Percentiles rank a stretch among this genome's conserved stretches.
These are phyloP conservation scores for Fusarium marasasianum DNA, from an alignment of 2,329 filamentous ascomycete species.

Conservation along the genomic window DNA sequence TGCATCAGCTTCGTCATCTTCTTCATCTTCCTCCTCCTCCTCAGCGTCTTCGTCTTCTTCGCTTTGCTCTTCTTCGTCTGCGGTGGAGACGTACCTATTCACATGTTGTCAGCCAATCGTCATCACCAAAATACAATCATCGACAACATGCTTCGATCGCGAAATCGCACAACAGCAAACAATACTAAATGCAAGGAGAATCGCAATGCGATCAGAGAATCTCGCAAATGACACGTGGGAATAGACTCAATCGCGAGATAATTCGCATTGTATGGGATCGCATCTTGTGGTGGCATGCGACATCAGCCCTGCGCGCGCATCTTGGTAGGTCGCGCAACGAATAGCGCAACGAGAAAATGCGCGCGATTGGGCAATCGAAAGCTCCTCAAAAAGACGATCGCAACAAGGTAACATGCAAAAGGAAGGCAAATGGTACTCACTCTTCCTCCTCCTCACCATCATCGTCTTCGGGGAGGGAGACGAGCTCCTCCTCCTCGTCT, in stretches of 20 bases:
- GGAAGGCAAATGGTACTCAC: conserved; percentile 51
- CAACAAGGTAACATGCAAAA: background rate
- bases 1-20: conserved; percentile 45
- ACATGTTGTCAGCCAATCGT: conserved; percentile 22
- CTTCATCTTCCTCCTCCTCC: conserved; percentile 51
- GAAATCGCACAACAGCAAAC: background rate
- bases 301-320: conserved; percentile 32
- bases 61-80: conserved; percentile 55
- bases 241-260: conserved; percentile 1
- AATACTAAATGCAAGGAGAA: background rate
- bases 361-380: conserved; percentile 24
- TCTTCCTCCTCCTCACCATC: conserved; percentile 64
- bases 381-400: background rate
- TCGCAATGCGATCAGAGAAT: background rate
- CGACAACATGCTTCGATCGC: background rate
- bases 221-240: background rate
- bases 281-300: conserved; percentile 28
- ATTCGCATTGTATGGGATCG: conserved; percentile 1
- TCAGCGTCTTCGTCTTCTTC: conserved; percentile 52
- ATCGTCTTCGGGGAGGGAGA: conserved; percentile 62
- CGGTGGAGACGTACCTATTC: conserved; percentile 49
- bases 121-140: conserved; percentile 1
- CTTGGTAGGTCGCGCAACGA: conserved; percentile 24
- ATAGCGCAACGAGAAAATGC: conserved; percentile 10
- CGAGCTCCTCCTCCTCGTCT: conserved; percentile 63